Evolutionary conservation across 306 rosid species (phyloP), one percentile per base, ranked within the genome.

Genomic region (Pterocarpus santalinus): DNA sequence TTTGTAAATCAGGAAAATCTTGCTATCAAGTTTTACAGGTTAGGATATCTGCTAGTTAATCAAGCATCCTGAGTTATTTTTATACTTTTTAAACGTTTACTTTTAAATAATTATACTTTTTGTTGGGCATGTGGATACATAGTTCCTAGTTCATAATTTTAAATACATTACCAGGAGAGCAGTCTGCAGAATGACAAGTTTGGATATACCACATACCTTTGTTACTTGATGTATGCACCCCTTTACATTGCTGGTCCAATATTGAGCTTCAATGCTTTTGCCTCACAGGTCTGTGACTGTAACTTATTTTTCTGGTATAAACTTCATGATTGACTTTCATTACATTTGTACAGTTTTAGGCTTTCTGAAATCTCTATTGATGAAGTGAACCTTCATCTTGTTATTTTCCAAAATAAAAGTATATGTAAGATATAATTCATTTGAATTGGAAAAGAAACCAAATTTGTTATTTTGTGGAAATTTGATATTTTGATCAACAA

Each of bases 241-340:
- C 92, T 95, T 58, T 93, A 95, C 79, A 90, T 95, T 82, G 90
- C 98, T 35, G 99, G 99, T 73, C 99, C 98, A 73, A 87, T 95
- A 61, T 72, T 93, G 81, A 95, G 92, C 92, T 95, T 91, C 91
- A 95, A 95, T 65, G 99, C 98, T 15, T 95, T 89, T 87, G 97
- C 99, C 68, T 89, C 97, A 56, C 99, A 95, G 98, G 98, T 95
- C 30, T 81, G 87, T 81, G 79, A 72, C 78, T 69, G 28, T 49
- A 35, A 33, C 38, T 77, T 85, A 35, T 49, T 68, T 73, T 68
- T 75, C 49, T 28, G 66, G 47, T 67, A 34, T 58, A 65, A 62
- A 74, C 13, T 63, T 41, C 68, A 73, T 41, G 76, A 69, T 65
- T 83, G 66, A 35, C 73, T 41, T 72, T 67, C 28, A 52, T 77